phyloP scores from a whole-genome alignment of 2,329 filamentous ascomycete species.

The Penicillium sp. region DNA sequence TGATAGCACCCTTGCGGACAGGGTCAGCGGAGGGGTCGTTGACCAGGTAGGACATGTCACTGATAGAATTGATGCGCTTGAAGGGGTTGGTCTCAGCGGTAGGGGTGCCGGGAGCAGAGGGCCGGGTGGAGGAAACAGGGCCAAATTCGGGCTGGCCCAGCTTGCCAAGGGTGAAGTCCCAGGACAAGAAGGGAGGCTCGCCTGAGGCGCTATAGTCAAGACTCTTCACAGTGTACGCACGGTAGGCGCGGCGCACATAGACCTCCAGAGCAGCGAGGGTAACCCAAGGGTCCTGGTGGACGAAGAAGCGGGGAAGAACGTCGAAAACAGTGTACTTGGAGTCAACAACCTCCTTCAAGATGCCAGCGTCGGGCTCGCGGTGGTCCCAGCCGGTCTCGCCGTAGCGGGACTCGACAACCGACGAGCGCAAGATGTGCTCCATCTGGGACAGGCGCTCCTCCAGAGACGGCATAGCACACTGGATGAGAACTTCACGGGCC shows the following conservation, averaged over 20 bases:
- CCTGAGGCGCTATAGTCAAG: slow-evolving; percentile 79
- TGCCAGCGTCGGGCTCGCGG: slow-evolving; percentile 81
- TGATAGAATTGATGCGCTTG: slow-evolving; percentile 89
- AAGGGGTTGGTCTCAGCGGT: slow-evolving; percentile 61
- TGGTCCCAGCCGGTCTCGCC: slow-evolving; percentile 97
- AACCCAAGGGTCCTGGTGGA: slow-evolving; percentile 90
- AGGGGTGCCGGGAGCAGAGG: slow-evolving; percentile 80
- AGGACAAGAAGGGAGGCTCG: slow-evolving; percentile 73
- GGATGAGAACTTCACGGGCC: slow-evolving; percentile 94
- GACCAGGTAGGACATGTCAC: slow-evolving; percentile 87
- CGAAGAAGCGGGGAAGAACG: slow-evolving; percentile 92
- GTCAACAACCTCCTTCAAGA: slow-evolving; percentile 97
- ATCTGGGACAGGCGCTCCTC: slow-evolving; percentile 95
- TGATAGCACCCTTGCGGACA: slow-evolving; percentile 85
- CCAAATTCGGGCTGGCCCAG: slow-evolving; percentile 89
- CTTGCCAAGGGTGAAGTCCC: slow-evolving; percentile 95
- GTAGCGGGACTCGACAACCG: slow-evolving; percentile 94
- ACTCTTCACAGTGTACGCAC: slow-evolving; percentile 86
- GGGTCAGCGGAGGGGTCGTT: slow-evolving; percentile 69
- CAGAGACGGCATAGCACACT: slow-evolving; percentile 91
- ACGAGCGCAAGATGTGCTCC: slow-evolving; percentile 96
- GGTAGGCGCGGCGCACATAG: slow-evolving; percentile 93
- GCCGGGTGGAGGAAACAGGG: slow-evolving; percentile 69
- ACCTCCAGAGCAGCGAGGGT: slow-evolving; percentile 91
- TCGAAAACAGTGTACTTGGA: slow-evolving; percentile 99